A percentile compares a stretch with the other conserved stretches of the same genome.
phyloP scores from a whole-genome alignment of 2,329 filamentous ascomycete species.

The Arthrobotrys sphaeroides region DNA sequence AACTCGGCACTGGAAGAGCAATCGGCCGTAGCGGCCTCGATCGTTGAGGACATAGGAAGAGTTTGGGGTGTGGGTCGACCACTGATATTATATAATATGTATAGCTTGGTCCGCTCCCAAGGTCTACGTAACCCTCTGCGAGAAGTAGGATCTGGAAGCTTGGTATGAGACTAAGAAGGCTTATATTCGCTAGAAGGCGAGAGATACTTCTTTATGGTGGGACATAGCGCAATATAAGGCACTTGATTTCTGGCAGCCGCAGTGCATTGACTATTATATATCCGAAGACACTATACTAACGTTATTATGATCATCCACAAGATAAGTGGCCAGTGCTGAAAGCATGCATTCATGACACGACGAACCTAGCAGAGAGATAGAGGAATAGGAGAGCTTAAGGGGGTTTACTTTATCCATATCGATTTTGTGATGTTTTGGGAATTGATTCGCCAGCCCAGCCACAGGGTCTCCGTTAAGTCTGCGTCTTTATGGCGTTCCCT shows the following conservation, averaged over 20 bases:
- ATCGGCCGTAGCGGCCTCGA: slow-evolving; percentile 10
- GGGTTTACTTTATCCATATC: background rate
- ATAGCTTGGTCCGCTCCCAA: too few species aligned
- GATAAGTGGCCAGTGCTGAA: background rate
- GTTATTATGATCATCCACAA: background rate
- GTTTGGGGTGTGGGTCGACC: background rate
- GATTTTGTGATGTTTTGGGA: background rate
- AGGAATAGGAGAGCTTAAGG: too few species aligned
- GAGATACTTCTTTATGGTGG: too few species aligned
- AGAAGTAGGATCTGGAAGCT: too few species aligned
- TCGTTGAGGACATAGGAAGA: slow-evolving; percentile 9
- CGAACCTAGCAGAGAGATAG: background rate
- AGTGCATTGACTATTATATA: too few species aligned
- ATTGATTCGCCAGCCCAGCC: background rate
- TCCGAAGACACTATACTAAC: too few species aligned
- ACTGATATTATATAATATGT: slow-evolving; percentile 1
- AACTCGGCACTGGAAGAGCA: slow-evolving; percentile 6
- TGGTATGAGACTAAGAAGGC: too few species aligned
- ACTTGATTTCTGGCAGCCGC: too few species aligned
- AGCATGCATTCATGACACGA: background rate
- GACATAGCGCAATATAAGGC: too few species aligned
- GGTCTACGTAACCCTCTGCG: too few species aligned
- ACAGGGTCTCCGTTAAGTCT: background rate
- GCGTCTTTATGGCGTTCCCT: background rate
- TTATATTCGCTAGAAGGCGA: too few species aligned